phyloP scores from a whole-genome alignment of 257 asterid genomes.

The Ophiorrhiza pumila region DNA sequence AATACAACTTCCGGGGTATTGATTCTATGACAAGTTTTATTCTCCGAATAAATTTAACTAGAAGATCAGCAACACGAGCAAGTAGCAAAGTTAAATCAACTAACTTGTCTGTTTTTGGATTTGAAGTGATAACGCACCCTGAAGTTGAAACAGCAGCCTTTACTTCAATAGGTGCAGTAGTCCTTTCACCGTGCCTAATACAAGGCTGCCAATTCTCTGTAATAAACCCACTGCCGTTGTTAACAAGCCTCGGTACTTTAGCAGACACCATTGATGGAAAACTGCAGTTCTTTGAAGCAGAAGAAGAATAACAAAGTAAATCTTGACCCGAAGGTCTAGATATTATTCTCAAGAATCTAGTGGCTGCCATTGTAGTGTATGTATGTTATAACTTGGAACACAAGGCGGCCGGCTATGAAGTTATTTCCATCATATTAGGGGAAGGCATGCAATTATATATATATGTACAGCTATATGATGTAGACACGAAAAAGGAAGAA shows the following conservation, averaged over 20 bases:
- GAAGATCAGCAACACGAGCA: conserved; percentile 19
- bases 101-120: conserved; percentile 33
- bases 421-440: conserved; percentile 1
- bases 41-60: conserved; percentile 21
- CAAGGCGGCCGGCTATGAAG: background rate
- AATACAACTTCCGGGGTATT: conserved; percentile 40
- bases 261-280: conserved; percentile 15
- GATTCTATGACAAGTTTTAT: conserved; percentile 23
- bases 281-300: background rate
- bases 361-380: conserved; percentile 41
- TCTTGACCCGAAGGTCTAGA: conserved; percentile 29
- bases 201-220: conserved; percentile 16
- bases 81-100: conserved; percentile 32
- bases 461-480: background rate
- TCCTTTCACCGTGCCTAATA: conserved; percentile 19
- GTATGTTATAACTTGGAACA: background rate
- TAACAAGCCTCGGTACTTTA: conserved; percentile 20
- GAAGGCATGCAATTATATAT: conserved; percentile 17
- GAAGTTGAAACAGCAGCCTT: conserved; percentile 33
- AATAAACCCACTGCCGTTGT: conserved; percentile 29
- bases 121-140: conserved; percentile 27
- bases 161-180: conserved; percentile 20
- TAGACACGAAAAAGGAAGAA: conserved; percentile 29
- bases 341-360: conserved; percentile 36
- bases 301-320: conserved; percentile 14